These are phyloP conservation scores for Geranomyces michiganensis DNA, from an alignment of 192 early-diverging fungal genomes.

Conservation along the genomic window DNA sequence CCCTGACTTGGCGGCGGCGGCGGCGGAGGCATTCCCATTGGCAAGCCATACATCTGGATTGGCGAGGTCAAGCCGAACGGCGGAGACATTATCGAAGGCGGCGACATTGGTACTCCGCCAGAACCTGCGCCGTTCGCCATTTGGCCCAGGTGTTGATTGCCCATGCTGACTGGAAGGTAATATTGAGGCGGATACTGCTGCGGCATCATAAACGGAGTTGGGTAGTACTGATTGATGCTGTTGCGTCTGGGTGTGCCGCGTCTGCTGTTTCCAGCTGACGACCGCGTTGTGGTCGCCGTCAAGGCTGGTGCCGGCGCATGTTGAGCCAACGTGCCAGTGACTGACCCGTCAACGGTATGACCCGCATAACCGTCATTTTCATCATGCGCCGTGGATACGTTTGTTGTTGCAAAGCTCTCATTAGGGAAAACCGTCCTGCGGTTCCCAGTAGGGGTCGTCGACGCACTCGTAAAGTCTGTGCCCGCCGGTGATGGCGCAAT, in stretches of 20 bases:
- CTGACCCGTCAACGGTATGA: no score
- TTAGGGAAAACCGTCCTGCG: background rate
- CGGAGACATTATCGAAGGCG: background rate
- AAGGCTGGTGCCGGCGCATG: no score
- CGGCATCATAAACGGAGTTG: background rate
- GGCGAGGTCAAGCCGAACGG: constrained; percentile 8
- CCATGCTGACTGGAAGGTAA: background rate
- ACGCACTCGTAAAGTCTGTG: constrained; percentile 10
- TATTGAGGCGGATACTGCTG: constrained; percentile 3
- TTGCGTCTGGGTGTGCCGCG: background rate
- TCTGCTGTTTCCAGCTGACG: no score
- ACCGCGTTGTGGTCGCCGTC: no score
- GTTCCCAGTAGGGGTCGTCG: constrained; percentile 8
- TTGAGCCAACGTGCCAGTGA: no score
- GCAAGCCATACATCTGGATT: constrained; percentile 10
- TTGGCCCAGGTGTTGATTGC: background rate
- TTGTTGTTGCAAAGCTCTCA: no score
- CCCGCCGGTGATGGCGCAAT: constrained; percentile 1
- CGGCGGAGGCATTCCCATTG: constrained; percentile 6
- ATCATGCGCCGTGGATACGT: no score
- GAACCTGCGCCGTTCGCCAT: no score
- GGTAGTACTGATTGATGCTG: constrained; percentile 6
- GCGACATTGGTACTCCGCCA: background rate
- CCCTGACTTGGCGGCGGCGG: background rate
- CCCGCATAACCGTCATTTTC: no score